Conservation (phyloP, 805 yeast species). For the Myxozyma mucilagina region DNA sequence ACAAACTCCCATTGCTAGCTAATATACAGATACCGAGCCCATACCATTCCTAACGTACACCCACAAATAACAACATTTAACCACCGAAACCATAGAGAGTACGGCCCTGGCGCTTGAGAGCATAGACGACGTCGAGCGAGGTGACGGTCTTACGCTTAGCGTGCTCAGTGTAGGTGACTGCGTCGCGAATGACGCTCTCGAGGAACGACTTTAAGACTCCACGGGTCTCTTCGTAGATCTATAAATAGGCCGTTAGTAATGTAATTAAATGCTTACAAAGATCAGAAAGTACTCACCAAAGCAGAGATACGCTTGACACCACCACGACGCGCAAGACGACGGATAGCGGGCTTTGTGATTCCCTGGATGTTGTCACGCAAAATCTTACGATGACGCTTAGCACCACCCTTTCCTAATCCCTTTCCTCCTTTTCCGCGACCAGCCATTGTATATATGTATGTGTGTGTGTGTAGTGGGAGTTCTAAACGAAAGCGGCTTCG, state of each 20-base stretch:
- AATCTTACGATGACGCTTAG: constrained; percentile 99
- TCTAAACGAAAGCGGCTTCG: background rate
- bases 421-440: constrained; percentile 99
- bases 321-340: constrained; percentile 99
- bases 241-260: background rate
- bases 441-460: constrained; percentile 61
- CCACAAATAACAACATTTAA: constrained; percentile 47
- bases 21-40: constrained; percentile 12
- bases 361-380: constrained; percentile 99
- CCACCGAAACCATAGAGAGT: constrained; percentile 99
- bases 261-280: constrained; percentile 67
- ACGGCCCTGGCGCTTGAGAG: constrained; percentile 99
- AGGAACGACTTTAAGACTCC: constrained; percentile 93
- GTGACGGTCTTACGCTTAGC: constrained; percentile 99
- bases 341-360: constrained; percentile 99
- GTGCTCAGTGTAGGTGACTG: constrained; percentile 99
- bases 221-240: constrained; percentile 97
- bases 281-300: constrained; percentile 43
- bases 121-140: constrained; percentile 97
- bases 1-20: constrained; percentile 7
- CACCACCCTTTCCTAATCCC: constrained; percentile 99
- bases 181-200: constrained; percentile 97
- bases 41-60: constrained; percentile 9
- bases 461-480: background rate
- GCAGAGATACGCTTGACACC: constrained; percentile 99